phyloP scores from a whole-genome alignment of 306 rosid genomes.

The Cucumis cinereus region DNA sequence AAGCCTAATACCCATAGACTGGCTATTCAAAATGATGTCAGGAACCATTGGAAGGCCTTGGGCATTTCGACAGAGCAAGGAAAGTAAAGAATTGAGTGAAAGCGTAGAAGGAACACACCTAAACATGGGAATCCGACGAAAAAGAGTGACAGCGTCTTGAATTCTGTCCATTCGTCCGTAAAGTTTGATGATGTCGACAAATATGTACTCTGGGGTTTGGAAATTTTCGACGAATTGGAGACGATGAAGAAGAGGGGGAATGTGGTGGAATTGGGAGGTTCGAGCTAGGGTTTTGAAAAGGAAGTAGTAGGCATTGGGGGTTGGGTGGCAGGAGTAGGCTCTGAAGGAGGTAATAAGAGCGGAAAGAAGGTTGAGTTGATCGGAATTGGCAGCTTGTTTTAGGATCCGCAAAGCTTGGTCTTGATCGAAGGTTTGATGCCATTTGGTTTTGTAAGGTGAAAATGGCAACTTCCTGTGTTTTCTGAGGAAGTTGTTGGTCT shows the following conservation, averaged over 20 bases:
- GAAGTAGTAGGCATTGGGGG: conserved; percentile 54
- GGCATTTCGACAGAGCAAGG: conserved; percentile 38
- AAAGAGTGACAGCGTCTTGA: conserved; percentile 50
- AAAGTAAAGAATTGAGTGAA: conserved; percentile 47
- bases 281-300: conserved; percentile 38
- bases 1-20: conserved; percentile 38
- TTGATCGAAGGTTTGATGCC: conserved; percentile 53
- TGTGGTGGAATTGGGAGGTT: conserved; percentile 29
- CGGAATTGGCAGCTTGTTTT: conserved; percentile 22
- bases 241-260: conserved; percentile 37
- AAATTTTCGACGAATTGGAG: conserved; percentile 40
- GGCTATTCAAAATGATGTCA: conserved; percentile 41
- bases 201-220: conserved; percentile 39
- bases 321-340: conserved; percentile 42
- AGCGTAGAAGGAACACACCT: conserved; percentile 62
- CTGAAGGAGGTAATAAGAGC: conserved; percentile 44
- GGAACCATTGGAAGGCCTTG: conserved; percentile 52
- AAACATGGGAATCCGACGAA: conserved; percentile 45
- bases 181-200: conserved; percentile 29
- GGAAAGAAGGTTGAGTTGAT: conserved; percentile 41
- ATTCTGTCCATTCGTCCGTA: conserved; percentile 24
- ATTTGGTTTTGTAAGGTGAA: conserved; percentile 51
- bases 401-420: conserved; percentile 45
- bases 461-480: conserved; percentile 67
- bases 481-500: conserved; percentile 51